Conservation (phyloP, 495 filamentous ascomycete species). For the Parathielavia hyrcaniae region DNA sequence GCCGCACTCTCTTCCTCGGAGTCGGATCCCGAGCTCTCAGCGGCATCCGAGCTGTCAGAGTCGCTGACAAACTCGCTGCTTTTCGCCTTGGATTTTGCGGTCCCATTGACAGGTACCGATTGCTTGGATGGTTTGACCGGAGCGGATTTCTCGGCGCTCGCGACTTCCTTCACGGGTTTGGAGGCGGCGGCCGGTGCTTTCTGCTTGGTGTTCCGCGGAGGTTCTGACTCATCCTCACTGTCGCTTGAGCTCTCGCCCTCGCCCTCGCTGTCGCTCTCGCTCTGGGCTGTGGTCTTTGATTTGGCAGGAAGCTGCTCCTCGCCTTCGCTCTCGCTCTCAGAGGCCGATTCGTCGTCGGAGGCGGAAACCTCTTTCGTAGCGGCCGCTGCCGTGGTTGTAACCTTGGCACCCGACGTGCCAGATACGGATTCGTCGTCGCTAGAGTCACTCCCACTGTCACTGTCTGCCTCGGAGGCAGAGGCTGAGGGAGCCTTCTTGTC, state of each 20-base stretch:
- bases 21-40: slow-evolving; percentile 8
- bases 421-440: slow-evolving; percentile 14
- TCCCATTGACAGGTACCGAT: not conserved
- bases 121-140: slow-evolving; percentile 6
- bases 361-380: not conserved
- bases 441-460: slow-evolving; percentile 8
- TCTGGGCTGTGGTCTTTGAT: slow-evolving; percentile 7
- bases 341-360: slow-evolving; percentile 16
- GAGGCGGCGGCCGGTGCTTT: slow-evolving; percentile 1
- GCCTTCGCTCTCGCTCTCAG: slow-evolving; percentile 12
- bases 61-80: slow-evolving; percentile 26
- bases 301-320: slow-evolving; percentile 21
- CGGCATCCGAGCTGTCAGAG: slow-evolving; percentile 24
- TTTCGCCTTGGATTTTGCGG: slow-evolving; percentile 20
- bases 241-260: slow-evolving; percentile 28
- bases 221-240: slow-evolving; percentile 25
- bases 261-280: slow-evolving; percentile 28
- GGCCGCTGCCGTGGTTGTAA: not conserved
- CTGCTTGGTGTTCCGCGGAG: slow-evolving; percentile 16
- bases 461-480: slow-evolving; percentile 25
- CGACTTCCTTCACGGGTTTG: slow-evolving; percentile 9
- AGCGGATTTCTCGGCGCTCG: slow-evolving; percentile 5
- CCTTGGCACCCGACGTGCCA: slow-evolving; percentile 1
- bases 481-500: slow-evolving; percentile 11
- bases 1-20: slow-evolving; percentile 27